A percentile compares a stretch with the other conserved stretches of the same genome.
Conservation (phyloP, 164 flowering plant genomes). For the Aristolochia contorta region DNA sequence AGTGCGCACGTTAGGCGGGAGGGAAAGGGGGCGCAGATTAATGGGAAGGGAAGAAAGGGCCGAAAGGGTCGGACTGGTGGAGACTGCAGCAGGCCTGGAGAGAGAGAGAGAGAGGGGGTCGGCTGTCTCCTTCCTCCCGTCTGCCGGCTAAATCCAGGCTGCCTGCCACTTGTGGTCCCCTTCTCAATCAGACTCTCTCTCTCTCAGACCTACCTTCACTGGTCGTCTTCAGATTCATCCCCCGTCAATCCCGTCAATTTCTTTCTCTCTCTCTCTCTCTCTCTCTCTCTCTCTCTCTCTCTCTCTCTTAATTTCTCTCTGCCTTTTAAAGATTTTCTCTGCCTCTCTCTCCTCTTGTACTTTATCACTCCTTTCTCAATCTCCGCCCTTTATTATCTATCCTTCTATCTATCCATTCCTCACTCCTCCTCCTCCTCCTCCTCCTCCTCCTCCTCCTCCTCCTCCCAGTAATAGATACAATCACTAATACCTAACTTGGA, state of each 20-base stretch:
- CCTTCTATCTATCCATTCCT: too few species aligned
- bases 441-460: neutral
- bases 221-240: neutral
- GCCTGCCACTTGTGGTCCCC: neutral
- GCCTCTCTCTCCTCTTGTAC: too few species aligned
- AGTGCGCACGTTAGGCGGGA: conserved; percentile 1
- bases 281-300: neutral
- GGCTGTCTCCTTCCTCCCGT: conserved; percentile 8
- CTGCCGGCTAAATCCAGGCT: conserved; percentile 6
- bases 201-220: neutral
- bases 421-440: too few species aligned
- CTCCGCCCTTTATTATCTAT: too few species aligned
- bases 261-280: neutral
- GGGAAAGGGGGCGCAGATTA: neutral
- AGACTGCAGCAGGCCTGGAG: too few species aligned
- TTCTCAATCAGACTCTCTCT: neutral
- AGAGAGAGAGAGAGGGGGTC: too few species aligned
- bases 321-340: neutral
- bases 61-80: too few species aligned
- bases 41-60: too few species aligned
- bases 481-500: too few species aligned
- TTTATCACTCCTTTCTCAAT: too few species aligned
- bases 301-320: neutral
- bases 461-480: too few species aligned
- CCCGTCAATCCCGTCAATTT: conserved; percentile 3